Evolutionary conservation across 306 rosid species (phyloP).

Genomic region (Mucuna pruriens): DNA sequence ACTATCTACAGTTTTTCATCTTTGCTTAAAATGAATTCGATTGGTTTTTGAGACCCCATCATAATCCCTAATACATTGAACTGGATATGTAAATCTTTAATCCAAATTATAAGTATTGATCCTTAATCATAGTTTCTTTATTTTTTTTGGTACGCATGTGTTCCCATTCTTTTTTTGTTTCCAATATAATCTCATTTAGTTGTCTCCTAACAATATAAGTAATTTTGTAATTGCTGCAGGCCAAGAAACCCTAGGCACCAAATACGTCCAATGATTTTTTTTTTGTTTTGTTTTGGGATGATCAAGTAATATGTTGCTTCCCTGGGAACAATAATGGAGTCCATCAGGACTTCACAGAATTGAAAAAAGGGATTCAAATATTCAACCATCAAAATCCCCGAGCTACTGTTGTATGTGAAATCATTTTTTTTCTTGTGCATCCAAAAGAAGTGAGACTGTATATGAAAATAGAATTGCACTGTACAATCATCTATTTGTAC

Average conservation of each 20-base stretch:
- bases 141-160: neutral
- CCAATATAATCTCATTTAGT: neutral
- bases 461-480: slow-evolving; percentile 23
- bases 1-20: neutral
- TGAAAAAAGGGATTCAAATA: slow-evolving; percentile 32
- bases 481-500: slow-evolving; percentile 38
- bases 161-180: neutral
- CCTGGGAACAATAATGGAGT: slow-evolving; percentile 29
- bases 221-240: slow-evolving; percentile 57
- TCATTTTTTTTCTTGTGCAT: slow-evolving; percentile 38
- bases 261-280: slow-evolving; percentile 10
- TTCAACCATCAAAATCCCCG: slow-evolving; percentile 31
- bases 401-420: slow-evolving; percentile 49
- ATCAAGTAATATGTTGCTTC: slow-evolving; percentile 33
- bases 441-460: slow-evolving; percentile 40
- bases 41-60: neutral
- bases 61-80: neutral
- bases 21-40: neutral
- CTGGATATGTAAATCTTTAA: neutral
- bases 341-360: slow-evolving; percentile 30
- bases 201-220: slow-evolving; percentile 10
- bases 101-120: neutral
- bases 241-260: slow-evolving; percentile 68
- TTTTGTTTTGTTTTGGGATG: slow-evolving; percentile 20
- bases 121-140: neutral